Percentiles rank a stretch among this genome's conserved stretches.
Conservation (phyloP, 345 rosid genomes). For the Odontarrhena argentea region DNA sequence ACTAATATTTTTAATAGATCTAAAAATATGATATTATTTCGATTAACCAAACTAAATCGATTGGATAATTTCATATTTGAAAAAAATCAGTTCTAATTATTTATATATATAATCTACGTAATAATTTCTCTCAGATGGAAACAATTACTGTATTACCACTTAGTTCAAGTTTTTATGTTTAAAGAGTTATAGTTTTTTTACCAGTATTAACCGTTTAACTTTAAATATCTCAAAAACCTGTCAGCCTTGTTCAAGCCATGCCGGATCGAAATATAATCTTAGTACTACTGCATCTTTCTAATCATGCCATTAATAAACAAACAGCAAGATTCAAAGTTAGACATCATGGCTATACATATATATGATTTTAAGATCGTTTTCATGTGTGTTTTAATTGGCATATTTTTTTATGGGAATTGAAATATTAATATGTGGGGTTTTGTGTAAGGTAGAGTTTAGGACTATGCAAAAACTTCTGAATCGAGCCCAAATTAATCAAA, state of each 20-base stretch:
- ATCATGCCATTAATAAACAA: constrained; percentile 15
- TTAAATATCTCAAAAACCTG: background rate
- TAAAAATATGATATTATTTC: too few relatives aligned
- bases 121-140: too few relatives aligned
- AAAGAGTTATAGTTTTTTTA: too few relatives aligned
- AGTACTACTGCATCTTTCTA: background rate
- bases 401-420: background rate
- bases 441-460: background rate
- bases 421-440: constrained; percentile 11
- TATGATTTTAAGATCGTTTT: background rate
- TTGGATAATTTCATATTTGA: too few relatives aligned
- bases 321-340: background rate
- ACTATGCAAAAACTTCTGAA: too few relatives aligned
- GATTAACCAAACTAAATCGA: too few relatives aligned
- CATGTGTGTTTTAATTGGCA: background rate
- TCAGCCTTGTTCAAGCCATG: background rate
- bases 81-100: too few relatives aligned
- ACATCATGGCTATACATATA: background rate
- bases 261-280: background rate
- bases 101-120: too few relatives aligned
- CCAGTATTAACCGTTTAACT: background rate
- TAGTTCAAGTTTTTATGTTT: too few relatives aligned
- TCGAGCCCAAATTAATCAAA: too few relatives aligned
- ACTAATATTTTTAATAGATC: too few relatives aligned
- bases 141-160: too few relatives aligned